These are phyloP conservation scores for Scedosporium aurantiacum DNA, from an alignment of 2,329 filamentous ascomycete genomes.

Conservation along the genomic window DNA sequence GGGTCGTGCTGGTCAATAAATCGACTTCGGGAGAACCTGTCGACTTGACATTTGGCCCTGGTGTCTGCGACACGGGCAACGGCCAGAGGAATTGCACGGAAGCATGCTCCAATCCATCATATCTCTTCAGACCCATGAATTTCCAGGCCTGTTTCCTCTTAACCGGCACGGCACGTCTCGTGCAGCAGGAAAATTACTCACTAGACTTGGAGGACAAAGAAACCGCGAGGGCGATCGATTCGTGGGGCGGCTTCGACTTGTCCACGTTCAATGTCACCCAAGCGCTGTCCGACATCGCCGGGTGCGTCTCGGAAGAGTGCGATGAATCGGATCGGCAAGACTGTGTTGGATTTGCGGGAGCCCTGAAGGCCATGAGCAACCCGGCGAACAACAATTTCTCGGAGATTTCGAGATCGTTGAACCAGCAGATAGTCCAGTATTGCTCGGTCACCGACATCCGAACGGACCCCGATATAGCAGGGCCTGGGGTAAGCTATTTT, in stretches of 20 bases:
- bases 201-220: neutral
- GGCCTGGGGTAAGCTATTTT: constrained; percentile 1
- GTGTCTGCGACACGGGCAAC: neutral
- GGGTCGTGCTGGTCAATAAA: neutral
- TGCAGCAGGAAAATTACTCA: neutral
- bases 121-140: neutral
- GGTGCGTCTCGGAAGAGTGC: neutral
- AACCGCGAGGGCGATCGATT: neutral
- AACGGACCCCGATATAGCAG: neutral
- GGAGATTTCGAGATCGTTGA: neutral
- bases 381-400: neutral
- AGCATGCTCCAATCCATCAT: neutral
- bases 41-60: neutral
- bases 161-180: neutral
- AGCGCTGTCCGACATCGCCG: neutral
- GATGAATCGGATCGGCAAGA: neutral
- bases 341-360: neutral
- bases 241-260: neutral
- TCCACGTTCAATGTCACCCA: neutral
- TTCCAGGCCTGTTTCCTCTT: neutral
- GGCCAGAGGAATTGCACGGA: neutral
- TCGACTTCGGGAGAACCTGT: neutral
- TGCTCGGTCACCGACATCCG: neutral
- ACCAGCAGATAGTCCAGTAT: neutral
- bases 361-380: neutral